Conservation (phyloP, 495 filamentous ascomycete species). For the Evansstolkia leycettana region DNA sequence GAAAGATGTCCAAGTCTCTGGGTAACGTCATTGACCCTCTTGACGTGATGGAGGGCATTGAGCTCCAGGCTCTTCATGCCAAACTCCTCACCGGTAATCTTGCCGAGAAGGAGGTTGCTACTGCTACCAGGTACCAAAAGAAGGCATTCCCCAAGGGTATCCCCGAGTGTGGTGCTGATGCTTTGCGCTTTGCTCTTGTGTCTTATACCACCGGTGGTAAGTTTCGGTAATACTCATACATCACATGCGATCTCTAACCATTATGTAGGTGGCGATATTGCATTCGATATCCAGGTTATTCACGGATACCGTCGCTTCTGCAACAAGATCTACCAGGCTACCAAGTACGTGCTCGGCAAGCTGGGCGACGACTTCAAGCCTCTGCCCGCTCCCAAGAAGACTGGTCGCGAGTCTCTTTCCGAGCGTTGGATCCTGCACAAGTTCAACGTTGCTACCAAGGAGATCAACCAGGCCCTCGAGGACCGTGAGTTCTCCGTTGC, state of each 20-base stretch:
- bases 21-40: constrained; percentile 77
- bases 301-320: constrained; percentile 74
- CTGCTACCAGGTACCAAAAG: constrained; percentile 67
- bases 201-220: constrained; percentile 75
- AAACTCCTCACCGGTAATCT: constrained; percentile 63
- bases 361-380: constrained; percentile 62
- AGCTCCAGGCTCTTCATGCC: constrained; percentile 52
- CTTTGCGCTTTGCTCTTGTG: constrained; percentile 69
- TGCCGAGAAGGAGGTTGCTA: constrained; percentile 58
- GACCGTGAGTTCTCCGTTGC: constrained; percentile 58
- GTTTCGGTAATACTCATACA: constrained; percentile 18
- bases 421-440: constrained; percentile 84
- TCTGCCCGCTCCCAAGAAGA: constrained; percentile 37
- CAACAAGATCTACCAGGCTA: constrained; percentile 90
- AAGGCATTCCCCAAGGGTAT: constrained; percentile 69
- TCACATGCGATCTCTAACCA: constrained; percentile 6
- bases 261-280: constrained; percentile 53
- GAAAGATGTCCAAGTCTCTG: constrained; percentile 78
- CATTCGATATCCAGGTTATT: constrained; percentile 75
- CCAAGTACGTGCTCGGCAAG: constrained; percentile 74
- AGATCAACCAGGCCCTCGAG: constrained; percentile 57
- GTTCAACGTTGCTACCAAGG: constrained; percentile 59
- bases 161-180: constrained; percentile 78
- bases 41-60: constrained; percentile 66
- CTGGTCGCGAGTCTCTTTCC: constrained; percentile 56